phyloP scores from a whole-genome alignment of 2,329 filamentous ascomycete species.

The Aspergillus pseudoglaucus region DNA sequence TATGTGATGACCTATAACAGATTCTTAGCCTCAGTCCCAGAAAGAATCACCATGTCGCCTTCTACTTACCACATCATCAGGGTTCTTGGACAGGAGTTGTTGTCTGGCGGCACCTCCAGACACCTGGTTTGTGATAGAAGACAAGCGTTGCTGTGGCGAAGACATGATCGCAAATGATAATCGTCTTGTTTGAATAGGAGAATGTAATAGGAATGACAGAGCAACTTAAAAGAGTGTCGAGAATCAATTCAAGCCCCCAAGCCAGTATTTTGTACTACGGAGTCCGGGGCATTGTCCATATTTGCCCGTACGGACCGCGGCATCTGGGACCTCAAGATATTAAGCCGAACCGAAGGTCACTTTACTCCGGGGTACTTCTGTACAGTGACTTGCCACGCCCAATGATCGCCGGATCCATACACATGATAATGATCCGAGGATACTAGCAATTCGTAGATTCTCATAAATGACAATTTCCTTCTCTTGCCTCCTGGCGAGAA shows the following conservation, averaged over 20 bases:
- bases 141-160: constrained; percentile 33
- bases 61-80: constrained; percentile 34
- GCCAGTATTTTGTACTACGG: not conserved
- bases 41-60: not conserved
- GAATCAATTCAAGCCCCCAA: not conserved
- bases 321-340: not conserved
- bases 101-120: constrained; percentile 24
- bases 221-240: not conserved
- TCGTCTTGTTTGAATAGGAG: not conserved
- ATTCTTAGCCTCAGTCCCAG: not conserved
- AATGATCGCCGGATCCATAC: not conserved
- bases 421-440: not conserved
- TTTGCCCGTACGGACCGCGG: not conserved
- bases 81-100: constrained; percentile 28
- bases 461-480: too few species aligned
- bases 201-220: not conserved
- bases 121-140: constrained; percentile 38
- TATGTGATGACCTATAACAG: constrained; percentile 33
- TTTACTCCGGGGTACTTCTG: too few species aligned
- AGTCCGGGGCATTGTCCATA: too few species aligned
- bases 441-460: not conserved
- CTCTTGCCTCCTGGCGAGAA: constrained; percentile 1
- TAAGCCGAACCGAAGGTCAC: not conserved
- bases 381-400: too few species aligned
- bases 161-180: constrained; percentile 23